These are phyloP conservation scores for Aspergillus pseudotamarii DNA, from an alignment of 2,329 filamentous ascomycete genomes.

Conservation along the genomic window DNA sequence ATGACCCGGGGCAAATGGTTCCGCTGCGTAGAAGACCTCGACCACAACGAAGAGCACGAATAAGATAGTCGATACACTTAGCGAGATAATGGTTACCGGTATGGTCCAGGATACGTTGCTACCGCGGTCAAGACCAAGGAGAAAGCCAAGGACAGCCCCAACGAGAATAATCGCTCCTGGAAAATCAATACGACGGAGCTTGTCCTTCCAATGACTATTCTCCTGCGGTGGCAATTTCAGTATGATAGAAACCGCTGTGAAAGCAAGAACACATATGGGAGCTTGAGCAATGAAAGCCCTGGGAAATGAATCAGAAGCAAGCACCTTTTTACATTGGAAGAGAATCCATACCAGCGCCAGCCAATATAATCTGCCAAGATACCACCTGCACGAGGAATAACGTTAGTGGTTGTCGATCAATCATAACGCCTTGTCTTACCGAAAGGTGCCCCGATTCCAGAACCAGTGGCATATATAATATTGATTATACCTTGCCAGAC, in stretches of 20 bases:
- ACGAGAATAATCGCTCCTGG: slow-evolving; percentile 69
- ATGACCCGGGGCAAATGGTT: slow-evolving; percentile 75
- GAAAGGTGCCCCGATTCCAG: slow-evolving; percentile 68
- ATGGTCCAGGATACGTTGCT: slow-evolving; percentile 71
- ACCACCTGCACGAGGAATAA: slow-evolving; percentile 48
- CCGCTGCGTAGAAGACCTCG: slow-evolving; percentile 66
- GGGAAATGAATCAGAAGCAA: slow-evolving; percentile 18
- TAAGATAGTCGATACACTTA: slow-evolving; percentile 59
- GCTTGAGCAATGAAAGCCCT: slow-evolving; percentile 73
- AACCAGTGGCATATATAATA: slow-evolving; percentile 70
- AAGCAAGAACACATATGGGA: slow-evolving; percentile 68
- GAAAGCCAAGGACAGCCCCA: slow-evolving; percentile 64
- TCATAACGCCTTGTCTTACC: slow-evolving; percentile 40
- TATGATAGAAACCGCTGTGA: slow-evolving; percentile 63
- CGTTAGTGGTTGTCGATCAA: not conserved
- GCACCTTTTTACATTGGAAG: not conserved
- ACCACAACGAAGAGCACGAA: slow-evolving; percentile 70
- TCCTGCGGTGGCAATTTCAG: slow-evolving; percentile 64
- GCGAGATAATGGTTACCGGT: slow-evolving; percentile 59
- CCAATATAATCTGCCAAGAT: slow-evolving; percentile 72
- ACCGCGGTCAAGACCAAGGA: slow-evolving; percentile 72
- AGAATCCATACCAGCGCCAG: slow-evolving; percentile 66
- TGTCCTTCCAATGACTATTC: slow-evolving; percentile 64
- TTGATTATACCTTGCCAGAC: slow-evolving; percentile 76
- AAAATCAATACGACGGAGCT: slow-evolving; percentile 72